Evolutionary conservation across 495 filamentous ascomycete species (phyloP), one percentile per base, ranked within the genome.

Genomic region (Poronia punctata): DNA sequence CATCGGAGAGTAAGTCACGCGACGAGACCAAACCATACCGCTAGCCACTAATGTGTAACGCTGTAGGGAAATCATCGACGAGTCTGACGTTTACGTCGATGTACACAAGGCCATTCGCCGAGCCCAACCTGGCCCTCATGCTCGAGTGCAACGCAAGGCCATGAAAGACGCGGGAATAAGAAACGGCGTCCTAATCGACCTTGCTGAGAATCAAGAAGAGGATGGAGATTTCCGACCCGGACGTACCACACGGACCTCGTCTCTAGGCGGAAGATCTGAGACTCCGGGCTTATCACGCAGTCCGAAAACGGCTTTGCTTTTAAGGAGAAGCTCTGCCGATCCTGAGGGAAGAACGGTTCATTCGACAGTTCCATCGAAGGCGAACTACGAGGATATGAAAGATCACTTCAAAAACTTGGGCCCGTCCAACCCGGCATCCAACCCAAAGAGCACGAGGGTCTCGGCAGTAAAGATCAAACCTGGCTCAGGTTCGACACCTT

Each of bases 31-130:
- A 14, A 14, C 16, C 15, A 2, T 21, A 14, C 16, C 3, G 14
- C 31, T 15, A 7, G 12, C 3, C 22, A 7, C 21, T 38, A 44
- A 56, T 54, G 53, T 30, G 57, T 33, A 48, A 40, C 21, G 46
- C 38, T 7, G 11, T 19, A 80, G 80, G 67, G 83, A 87, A 60
- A 86, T 87, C 32, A 75, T 78, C 35, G 74, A 78, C 56, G 89
- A 96, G 60, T 94, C 88, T 3, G 89, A 96, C 57, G 88, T 98
- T 15, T 98, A 88, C 50, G 81, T 98, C 48, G 92, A 98, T 61
- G 88, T 98, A 8, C 77, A 95, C 67, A 97, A 96, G 62, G 93
- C 90, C 5, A 95, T 98, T 48, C 76, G 92, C 21, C 83, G 92
- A 37, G 46, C 55, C 36, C 55, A 59, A n/a, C 55, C 55, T 11